Conservation (phyloP, 495 filamentous ascomycete genomes). For the Poronia punctata region DNA sequence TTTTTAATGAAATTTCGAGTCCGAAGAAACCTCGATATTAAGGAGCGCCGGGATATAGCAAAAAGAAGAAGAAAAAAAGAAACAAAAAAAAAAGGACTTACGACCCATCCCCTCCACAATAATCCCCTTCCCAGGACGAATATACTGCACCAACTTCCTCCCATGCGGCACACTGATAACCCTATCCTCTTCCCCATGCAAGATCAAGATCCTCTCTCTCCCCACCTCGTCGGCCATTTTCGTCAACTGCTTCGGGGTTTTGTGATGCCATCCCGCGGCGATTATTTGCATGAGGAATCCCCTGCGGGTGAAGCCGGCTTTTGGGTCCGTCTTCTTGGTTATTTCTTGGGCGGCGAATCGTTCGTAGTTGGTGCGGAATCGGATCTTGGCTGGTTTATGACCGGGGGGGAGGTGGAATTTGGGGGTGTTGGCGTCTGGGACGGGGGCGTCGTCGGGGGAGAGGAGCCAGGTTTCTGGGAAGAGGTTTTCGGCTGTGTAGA, state of each 20-base stretch:
- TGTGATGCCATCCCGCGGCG: constrained; percentile 74
- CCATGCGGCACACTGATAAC: constrained; percentile 69
- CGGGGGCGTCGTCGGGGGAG: constrained; percentile 48
- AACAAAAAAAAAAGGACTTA: not conserved
- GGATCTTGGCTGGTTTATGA: constrained; percentile 22
- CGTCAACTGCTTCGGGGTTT: constrained; percentile 54
- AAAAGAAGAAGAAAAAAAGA: not conserved
- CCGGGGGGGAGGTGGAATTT: constrained; percentile 15
- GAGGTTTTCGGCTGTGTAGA: constrained; percentile 46
- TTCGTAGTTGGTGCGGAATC: constrained; percentile 68
- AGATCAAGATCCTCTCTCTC: constrained; percentile 61
- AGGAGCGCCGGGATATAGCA: not conserved
- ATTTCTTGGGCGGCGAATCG: constrained; percentile 73
- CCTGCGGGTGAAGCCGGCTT: constrained; percentile 49
- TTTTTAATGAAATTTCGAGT: not conserved
- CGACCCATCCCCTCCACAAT: constrained; percentile 60
- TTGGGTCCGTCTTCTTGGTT: constrained; percentile 50
- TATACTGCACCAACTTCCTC: constrained; percentile 45
- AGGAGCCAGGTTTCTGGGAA: constrained; percentile 57
- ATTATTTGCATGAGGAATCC: constrained; percentile 73
- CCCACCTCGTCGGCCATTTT: constrained; percentile 59
- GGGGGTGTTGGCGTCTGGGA: constrained; percentile 28
- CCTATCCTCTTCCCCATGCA: constrained; percentile 66
- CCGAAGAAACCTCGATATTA: no score
- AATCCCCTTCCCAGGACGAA: constrained; percentile 41